These are phyloP conservation scores for Lipomyces japonicus DNA, from an alignment of 805 yeast species.

Conservation along the genomic window DNA sequence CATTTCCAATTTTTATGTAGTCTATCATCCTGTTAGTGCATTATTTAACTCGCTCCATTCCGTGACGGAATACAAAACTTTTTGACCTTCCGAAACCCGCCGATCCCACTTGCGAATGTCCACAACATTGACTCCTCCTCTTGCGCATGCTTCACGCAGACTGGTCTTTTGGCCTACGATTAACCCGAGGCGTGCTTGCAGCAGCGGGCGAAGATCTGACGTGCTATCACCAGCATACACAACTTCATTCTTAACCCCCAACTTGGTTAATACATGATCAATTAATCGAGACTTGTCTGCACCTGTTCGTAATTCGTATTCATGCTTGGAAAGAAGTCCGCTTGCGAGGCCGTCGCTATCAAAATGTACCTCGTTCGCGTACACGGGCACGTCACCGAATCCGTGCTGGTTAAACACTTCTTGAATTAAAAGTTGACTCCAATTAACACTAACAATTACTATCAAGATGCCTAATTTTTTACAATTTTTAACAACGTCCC, in stretches of 20 bases:
- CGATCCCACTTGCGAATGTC: background rate
- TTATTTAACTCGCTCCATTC: background rate
- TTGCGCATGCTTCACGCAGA: constrained; percentile 4
- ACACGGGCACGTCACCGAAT: constrained; percentile 6
- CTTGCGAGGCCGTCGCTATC: constrained; percentile 10
- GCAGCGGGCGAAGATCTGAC: constrained; percentile 25
- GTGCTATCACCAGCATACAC: constrained; percentile 29
- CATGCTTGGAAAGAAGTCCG: constrained; percentile 4
- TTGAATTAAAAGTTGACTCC: constrained; percentile 23
- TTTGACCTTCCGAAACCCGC: background rate
- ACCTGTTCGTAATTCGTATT: constrained; percentile 12
- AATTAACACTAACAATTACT: constrained; percentile 26
- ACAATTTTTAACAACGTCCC: constrained; percentile 4
- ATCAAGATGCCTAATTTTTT: background rate
- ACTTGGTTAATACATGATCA: background rate
- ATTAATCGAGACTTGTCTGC: constrained; percentile 13
- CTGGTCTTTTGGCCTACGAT: constrained; percentile 17
- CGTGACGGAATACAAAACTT: background rate
- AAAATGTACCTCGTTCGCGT: constrained; percentile 14
- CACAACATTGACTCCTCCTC: constrained; percentile 6
- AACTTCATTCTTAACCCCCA: background rate
- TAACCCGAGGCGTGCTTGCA: constrained; percentile 16
- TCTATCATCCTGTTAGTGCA: background rate
- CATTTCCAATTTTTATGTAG: background rate
- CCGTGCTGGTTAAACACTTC: constrained; percentile 3